Evolutionary conservation across 805 yeast genomes (phyloP), one percentile per base, ranked within the genome.

Genomic region (Pichia ethanolica): DNA sequence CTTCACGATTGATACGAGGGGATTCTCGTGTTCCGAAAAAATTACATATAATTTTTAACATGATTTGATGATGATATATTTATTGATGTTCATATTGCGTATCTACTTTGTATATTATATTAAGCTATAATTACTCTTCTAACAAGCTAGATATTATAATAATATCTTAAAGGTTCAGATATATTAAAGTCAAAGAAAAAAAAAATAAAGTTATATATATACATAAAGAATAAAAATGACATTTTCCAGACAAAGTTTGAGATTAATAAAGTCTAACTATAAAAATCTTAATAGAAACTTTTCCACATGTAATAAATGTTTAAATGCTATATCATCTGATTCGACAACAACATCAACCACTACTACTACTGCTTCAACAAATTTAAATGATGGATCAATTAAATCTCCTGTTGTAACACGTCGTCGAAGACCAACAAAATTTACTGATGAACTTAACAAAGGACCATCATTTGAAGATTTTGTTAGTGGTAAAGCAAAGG

Each of bases 391-490:
- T 32, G 46, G 28, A 25, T 27, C 32, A 5, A 40, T 7, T 27
- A 37, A 34, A 35, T 7, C 42, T 20, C 12, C 39, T 20, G 39
- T 50, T 28, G 50, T 58, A 4, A 54, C 59, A 14, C 68, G 71
- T 51, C 72, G 78, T 63, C 72, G 81, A 66, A 66, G 75, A 52
- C 67, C 71, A 26, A 83, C 91, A 1, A 68, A 71, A 10, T 85
- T 89, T 63, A 28, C 53, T 3, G 53, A 50, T 40, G 45, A 11
- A 14, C 69, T 90, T 49, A 86, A 82, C 59, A 74, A 77, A 51
- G 99, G 99, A 1, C 99, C 99, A 0, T 81, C 91, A 0, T 93
- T 93, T 63, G 97, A 85, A 47, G 99, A 93, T 66, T 93, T 93
- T 59, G 70, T 93, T 26, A 73, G 75, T 50, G 96, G 96, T 5